Evolutionary conservation across 2,329 filamentous ascomycete genomes (phyloP).

Genomic region (Alternaria postmessia): DNA sequence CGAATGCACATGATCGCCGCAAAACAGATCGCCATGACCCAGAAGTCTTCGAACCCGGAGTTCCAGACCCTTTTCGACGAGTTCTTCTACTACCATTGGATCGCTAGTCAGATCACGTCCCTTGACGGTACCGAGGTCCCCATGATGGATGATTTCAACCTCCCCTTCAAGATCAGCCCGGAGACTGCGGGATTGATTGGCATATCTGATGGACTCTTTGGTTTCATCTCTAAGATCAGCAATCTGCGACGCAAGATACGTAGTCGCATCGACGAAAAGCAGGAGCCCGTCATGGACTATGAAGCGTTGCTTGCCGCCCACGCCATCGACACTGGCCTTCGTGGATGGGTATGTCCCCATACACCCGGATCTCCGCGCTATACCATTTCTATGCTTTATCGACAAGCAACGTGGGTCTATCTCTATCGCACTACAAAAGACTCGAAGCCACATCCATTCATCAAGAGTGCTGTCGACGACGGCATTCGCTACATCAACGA

Average conservation of each 20-base stretch:
- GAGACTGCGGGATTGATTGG: conserved; percentile 73
- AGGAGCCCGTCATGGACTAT: conserved; percentile 77
- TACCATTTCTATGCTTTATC: conserved; percentile 66
- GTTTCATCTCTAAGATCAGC: conserved; percentile 80
- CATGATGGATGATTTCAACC: conserved; percentile 61
- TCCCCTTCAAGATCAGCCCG: conserved; percentile 64
- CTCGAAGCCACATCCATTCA: conserved; percentile 63
- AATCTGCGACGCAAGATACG: conserved; percentile 78
- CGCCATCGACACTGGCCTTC: conserved; percentile 77
- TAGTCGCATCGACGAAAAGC: conserved; percentile 66
- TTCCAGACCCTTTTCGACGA: conserved; percentile 76
- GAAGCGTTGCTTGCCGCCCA: conserved; percentile 75
- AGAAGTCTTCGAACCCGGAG: conserved; percentile 68
- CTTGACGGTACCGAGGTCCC: conserved; percentile 62
- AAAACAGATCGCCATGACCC: conserved; percentile 69
- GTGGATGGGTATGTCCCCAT: conserved; percentile 74
- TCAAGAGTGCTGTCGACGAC: conserved; percentile 65
- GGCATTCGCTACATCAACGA: conserved; percentile 65
- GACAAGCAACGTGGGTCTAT: conserved; percentile 70
- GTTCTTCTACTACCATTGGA: conserved; percentile 85
- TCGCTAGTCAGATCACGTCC: conserved; percentile 66
- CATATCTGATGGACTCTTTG: conserved; percentile 82
- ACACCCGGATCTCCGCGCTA: conserved; percentile 61
- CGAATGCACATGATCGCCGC: conserved; percentile 81
- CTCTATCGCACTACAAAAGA: conserved; percentile 68